Conservation (phyloP, 2,329 filamentous ascomycete genomes). For the Diaporthe sp. region DNA sequence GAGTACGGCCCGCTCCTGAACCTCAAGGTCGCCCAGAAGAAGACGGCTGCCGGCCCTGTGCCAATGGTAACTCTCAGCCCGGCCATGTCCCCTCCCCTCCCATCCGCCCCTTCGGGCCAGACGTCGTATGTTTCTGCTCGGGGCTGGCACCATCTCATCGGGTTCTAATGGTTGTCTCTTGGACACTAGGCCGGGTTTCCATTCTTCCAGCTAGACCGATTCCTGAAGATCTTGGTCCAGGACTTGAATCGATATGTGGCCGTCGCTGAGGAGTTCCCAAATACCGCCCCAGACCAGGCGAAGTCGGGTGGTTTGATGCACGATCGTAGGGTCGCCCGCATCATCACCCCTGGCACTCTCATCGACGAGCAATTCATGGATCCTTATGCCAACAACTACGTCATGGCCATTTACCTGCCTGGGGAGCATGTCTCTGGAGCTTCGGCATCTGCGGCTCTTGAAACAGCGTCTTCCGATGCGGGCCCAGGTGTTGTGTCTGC, state of each 20-base stretch:
- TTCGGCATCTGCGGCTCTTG: slow-evolving; percentile 14
- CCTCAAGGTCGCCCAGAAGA: slow-evolving; percentile 87
- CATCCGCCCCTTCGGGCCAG: slow-evolving; percentile 18
- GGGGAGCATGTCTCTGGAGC: neutral
- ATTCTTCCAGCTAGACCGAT: slow-evolving; percentile 91
- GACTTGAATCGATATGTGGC: slow-evolving; percentile 93
- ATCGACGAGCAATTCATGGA: slow-evolving; percentile 99
- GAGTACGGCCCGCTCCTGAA: slow-evolving; percentile 89
- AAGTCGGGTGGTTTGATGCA: slow-evolving; percentile 86
- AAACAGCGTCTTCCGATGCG: neutral
- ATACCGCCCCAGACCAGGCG: slow-evolving; percentile 76
- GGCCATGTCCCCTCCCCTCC: slow-evolving; percentile 33
- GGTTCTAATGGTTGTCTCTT: slow-evolving; percentile 46
- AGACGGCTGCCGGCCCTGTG: slow-evolving; percentile 82
- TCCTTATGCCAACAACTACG: slow-evolving; percentile 92
- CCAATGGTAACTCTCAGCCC: slow-evolving; percentile 77
- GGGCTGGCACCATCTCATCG: slow-evolving; percentile 12
- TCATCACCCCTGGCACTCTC: slow-evolving; percentile 94
- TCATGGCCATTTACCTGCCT: slow-evolving; percentile 81
- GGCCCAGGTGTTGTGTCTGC: slow-evolving; percentile 33
- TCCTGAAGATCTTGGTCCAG: slow-evolving; percentile 92
- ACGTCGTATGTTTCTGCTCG: slow-evolving; percentile 38
- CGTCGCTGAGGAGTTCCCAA: slow-evolving; percentile 92
- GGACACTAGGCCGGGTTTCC: slow-evolving; percentile 85
- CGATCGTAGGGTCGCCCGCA: slow-evolving; percentile 85